Percentiles rank a stretch among this genome's conserved stretches.
These are phyloP conservation scores for Saccharum spontaneum DNA, from an alignment of 176 grass and related monocot genomes.

Conservation along the genomic window DNA sequence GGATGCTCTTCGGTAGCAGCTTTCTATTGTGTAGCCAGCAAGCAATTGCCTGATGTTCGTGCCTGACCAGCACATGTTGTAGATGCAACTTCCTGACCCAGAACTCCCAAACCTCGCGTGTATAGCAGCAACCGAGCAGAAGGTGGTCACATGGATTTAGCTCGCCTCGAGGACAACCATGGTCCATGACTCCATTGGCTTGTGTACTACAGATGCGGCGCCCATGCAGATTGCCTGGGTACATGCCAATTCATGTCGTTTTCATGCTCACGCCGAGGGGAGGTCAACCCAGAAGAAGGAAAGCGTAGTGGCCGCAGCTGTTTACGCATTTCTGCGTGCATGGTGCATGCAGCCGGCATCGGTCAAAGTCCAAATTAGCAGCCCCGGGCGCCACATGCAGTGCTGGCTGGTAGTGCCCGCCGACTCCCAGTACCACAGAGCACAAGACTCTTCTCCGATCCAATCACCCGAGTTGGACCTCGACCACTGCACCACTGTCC, in stretches of 20 bases:
- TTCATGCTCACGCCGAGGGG: background rate
- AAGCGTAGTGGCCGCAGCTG: background rate
- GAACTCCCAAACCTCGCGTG: no score
- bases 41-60: no score
- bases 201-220: no score
- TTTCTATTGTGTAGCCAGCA: no score
- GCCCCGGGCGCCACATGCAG: background rate
- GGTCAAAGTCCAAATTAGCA: constrained; percentile 1
- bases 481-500: no score
- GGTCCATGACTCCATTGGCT: background rate
- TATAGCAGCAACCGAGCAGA: no score
- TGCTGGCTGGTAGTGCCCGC: background rate
- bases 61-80: no score
- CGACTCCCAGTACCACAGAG: background rate
- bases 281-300: no score
- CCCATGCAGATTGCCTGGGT: no score
- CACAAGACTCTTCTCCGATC: background rate
- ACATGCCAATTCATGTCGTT: background rate
- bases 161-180: background rate
- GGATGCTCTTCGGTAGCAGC: no score
- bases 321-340: background rate
- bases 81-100: no score
- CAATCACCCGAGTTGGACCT: background rate
- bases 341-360: background rate
- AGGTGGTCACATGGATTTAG: background rate